These are phyloP conservation scores for Xerocomellus chrysenteron DNA, from an alignment of 768 basidiomycete species.

Conservation along the genomic window DNA sequence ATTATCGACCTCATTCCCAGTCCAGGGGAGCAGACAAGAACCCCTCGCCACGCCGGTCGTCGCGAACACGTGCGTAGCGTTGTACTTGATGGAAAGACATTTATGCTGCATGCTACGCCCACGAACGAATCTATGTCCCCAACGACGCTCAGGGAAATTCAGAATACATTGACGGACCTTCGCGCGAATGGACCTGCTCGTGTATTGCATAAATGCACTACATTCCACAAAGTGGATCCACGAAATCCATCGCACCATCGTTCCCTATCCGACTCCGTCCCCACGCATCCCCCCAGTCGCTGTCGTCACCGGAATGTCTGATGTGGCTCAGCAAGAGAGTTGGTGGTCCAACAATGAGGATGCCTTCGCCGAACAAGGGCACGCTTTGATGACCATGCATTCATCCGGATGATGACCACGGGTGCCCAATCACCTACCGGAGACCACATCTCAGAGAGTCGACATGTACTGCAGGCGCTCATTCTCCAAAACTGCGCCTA, in stretches of 20 bases:
- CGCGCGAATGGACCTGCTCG: constrained; percentile 17
- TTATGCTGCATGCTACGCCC: constrained; percentile 10
- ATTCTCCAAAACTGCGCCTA: constrained; percentile 8
- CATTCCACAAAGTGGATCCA: constrained; percentile 14
- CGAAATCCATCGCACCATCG: constrained; percentile 8
- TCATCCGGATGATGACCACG: constrained; percentile 10
- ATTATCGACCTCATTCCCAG: constrained; percentile 18
- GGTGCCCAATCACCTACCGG: background rate
- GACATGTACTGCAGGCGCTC: constrained; percentile 14
- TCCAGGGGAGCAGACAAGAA: background rate
- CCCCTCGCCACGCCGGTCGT: background rate
- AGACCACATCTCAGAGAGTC: constrained; percentile 7
- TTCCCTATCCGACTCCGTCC: background rate
- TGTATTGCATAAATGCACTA: constrained; percentile 21
- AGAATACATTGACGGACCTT: constrained; percentile 8
- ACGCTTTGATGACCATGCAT: constrained; percentile 17
- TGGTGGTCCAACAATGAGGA: constrained; percentile 20
- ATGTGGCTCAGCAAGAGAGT: constrained; percentile 5
- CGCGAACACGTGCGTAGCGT: constrained; percentile 8
- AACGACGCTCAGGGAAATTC: constrained; percentile 3
- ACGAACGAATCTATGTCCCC: constrained; percentile 1
- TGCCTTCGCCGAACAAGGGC: constrained; percentile 7
- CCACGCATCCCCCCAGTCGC: constrained; percentile 15
- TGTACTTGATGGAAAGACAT: constrained; percentile 13
- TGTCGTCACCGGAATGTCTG: constrained; percentile 14